These are phyloP conservation scores for Eimeria acervulina DNA, from an alignment of 169 alveolate species.

Conservation along the genomic window DNA sequence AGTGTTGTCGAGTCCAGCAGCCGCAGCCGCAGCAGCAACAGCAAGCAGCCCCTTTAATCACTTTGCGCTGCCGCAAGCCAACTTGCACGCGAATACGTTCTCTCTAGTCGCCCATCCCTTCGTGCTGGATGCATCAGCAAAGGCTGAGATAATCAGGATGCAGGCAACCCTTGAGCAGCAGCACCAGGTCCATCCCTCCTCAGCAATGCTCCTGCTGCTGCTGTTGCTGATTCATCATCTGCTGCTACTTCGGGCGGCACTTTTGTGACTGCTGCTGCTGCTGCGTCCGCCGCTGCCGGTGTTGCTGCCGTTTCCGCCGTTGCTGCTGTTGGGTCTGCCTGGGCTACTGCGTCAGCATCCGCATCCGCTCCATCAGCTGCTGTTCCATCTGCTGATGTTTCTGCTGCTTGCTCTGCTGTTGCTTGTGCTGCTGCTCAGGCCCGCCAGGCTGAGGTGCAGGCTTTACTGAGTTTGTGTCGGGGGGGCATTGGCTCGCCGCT, in stretches of 20 bases:
- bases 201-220: background rate
- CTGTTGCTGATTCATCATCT: background rate
- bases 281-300: background rate
- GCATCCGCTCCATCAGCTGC: background rate
- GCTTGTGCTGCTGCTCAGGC: constrained; percentile 25
- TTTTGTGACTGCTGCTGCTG: background rate
- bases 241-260: background rate
- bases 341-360: too few relatives aligned
- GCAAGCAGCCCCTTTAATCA: constrained; percentile 7
- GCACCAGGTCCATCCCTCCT: background rate
- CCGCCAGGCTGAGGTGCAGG: constrained; percentile 55
- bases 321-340: background rate
- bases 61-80: background rate
- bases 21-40: background rate
- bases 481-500: background rate
- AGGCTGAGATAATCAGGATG: constrained; percentile 51
- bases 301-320: background rate
- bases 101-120: constrained; percentile 73
- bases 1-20: background rate
- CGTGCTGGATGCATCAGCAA: constrained; percentile 53
- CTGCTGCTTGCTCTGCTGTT: background rate
- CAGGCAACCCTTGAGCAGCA: constrained; percentile 67
- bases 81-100: background rate
- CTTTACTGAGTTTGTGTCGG: background rate
- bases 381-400: background rate